Conservation (phyloP, 1,284 basidiomycete species). For the Cystobasidium slooffiae region DNA sequence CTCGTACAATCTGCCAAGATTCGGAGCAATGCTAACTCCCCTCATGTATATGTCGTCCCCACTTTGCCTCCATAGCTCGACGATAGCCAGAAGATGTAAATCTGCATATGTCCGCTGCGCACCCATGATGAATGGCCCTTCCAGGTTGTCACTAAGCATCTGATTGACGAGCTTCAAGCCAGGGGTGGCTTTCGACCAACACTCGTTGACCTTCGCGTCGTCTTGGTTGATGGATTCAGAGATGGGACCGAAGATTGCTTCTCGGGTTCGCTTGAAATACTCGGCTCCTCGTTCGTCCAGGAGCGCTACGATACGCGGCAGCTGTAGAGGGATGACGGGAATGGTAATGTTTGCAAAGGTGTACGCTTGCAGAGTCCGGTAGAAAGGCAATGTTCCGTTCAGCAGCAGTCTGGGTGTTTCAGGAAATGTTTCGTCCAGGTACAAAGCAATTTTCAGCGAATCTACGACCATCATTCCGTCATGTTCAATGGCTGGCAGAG, state of each 20-base stretch:
- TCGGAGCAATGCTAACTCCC: neutral
- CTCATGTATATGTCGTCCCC: neutral
- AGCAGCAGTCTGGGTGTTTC: neutral
- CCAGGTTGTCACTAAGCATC: constrained; percentile 28
- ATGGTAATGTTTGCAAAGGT: neutral
- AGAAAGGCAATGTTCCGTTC: constrained; percentile 6
- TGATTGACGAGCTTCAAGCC: constrained; percentile 20
- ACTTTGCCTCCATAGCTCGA: constrained; percentile 26
- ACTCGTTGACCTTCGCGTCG: constrained; percentile 19
- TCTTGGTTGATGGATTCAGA: constrained; percentile 33
- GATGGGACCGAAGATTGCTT: constrained; percentile 36
- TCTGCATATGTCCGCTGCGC: constrained; percentile 26
- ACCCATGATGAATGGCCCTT: constrained; percentile 31
- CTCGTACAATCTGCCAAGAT: constrained; percentile 1
- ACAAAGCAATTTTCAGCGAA: constrained; percentile 4
- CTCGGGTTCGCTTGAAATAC: constrained; percentile 35
- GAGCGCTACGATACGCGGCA: constrained; percentile 24
- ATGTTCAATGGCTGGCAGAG: constrained; percentile 24
- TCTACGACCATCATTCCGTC: constrained; percentile 1
- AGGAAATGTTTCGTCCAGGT: constrained; percentile 15
- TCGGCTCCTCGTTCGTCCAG: constrained; percentile 35
- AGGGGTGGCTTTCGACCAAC: constrained; percentile 17
- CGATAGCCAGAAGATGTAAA: constrained; percentile 4
- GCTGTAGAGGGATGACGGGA: constrained; percentile 31
- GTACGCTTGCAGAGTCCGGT: constrained; percentile 6